Percentiles rank a stretch among this genome's conserved stretches.
phyloP scores from a whole-genome alignment of 768 basidiomycete genomes.

The Gymnopilus junonius region DNA sequence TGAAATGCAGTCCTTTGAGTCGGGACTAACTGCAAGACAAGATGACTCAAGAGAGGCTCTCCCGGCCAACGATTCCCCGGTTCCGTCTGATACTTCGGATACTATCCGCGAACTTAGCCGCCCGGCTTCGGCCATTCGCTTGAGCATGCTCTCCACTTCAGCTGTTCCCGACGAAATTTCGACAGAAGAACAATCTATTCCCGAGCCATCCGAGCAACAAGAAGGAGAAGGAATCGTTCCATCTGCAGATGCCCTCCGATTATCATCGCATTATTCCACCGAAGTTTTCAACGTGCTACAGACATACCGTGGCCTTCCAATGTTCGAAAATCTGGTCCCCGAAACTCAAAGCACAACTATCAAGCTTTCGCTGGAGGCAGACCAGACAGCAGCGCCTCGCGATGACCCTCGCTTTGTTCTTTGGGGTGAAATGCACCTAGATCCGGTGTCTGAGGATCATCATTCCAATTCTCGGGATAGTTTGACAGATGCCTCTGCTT shows the following conservation, averaged over 20 bases:
- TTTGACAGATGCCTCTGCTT: slow-evolving; percentile 31
- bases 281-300: slow-evolving; percentile 84
- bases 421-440: slow-evolving; percentile 69
- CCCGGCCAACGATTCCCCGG: slow-evolving; percentile 21
- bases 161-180: slow-evolving; percentile 6
- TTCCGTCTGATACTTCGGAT: slow-evolving; percentile 13
- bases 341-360: slow-evolving; percentile 64
- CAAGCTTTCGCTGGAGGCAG: slow-evolving; percentile 67
- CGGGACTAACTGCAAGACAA: slow-evolving; percentile 75
- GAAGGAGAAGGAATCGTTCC: slow-evolving; percentile 31
- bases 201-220: background rate
- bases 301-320: slow-evolving; percentile 77
- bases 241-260: slow-evolving; percentile 45
- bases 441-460: slow-evolving; percentile 35
- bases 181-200: background rate
- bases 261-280: slow-evolving; percentile 69
- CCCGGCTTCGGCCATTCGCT: slow-evolving; percentile 34
- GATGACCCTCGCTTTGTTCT: slow-evolving; percentile 93
- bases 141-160: slow-evolving; percentile 21
- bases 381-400: slow-evolving; percentile 72
- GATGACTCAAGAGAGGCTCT: slow-evolving; percentile 30
- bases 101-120: slow-evolving; percentile 23
- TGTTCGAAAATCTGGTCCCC: slow-evolving; percentile 66
- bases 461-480: slow-evolving; percentile 39
- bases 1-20: slow-evolving; percentile 89